Conservation (phyloP, 306 rosid species). For the Amphicarpaea edgeworthii region DNA sequence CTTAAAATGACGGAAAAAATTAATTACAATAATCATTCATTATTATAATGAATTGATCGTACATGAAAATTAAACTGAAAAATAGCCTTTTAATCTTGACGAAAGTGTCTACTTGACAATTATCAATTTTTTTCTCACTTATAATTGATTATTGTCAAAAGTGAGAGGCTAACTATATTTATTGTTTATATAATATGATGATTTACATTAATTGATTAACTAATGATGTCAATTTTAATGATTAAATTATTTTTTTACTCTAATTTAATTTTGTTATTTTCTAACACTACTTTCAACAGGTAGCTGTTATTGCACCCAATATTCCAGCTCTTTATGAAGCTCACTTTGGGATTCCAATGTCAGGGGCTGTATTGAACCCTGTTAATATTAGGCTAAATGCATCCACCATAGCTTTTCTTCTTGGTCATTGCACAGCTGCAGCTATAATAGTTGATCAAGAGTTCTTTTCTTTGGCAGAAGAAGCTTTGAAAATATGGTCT, state of each 20-base stretch:
- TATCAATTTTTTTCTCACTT: neutral
- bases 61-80: neutral
- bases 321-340: slow-evolving; percentile 88
- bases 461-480: slow-evolving; percentile 49
- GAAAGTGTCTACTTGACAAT: no score
- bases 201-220: neutral
- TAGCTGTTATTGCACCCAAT: slow-evolving; percentile 90
- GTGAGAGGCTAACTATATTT: neutral
- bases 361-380: slow-evolving; percentile 53
- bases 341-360: slow-evolving; percentile 53
- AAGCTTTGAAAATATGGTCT: slow-evolving; percentile 73
- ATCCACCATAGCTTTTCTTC: slow-evolving; percentile 46
- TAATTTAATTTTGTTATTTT: neutral
- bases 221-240: neutral
- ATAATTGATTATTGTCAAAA: neutral
- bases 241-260: neutral
- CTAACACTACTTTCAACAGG: slow-evolving; percentile 57
- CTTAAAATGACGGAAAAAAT: no score
- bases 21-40: no score
- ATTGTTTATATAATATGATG: neutral
- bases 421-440: slow-evolving; percentile 46
- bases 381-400: slow-evolving; percentile 52
- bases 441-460: slow-evolving; percentile 51
- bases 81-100: no score
- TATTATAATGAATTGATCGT: neutral